Percentiles rank a stretch among this genome's conserved stretches.
phyloP scores from a whole-genome alignment of 164 flowering plant species.

The Chimonanthus praecox region DNA sequence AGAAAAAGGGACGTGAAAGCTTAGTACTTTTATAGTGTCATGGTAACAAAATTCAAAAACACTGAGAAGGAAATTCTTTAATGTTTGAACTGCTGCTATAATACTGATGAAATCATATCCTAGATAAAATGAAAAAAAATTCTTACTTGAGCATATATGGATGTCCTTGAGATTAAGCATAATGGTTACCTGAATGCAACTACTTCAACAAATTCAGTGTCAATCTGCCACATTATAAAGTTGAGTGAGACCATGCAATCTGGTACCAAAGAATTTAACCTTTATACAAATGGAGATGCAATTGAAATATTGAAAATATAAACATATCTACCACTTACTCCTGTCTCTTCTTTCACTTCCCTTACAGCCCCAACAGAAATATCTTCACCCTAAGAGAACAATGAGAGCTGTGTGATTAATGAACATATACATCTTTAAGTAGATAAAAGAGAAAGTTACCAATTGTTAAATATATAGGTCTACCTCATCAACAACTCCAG shows the following conservation, averaged over 20 bases:
- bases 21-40: too few species aligned
- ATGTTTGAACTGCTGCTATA: not conserved
- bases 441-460: not conserved
- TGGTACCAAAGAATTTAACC: not conserved
- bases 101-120: not conserved
- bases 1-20: too few species aligned
- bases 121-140: not conserved
- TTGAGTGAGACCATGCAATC: not conserved
- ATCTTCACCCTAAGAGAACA: conserved; percentile 37
- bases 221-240: conserved; percentile 43
- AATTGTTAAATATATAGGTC: not conserved
- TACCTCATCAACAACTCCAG: conserved; percentile 38
- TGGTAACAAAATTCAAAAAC: too few species aligned
- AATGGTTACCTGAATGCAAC: conserved; percentile 63
- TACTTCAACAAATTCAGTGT: conserved; percentile 67
- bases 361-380: conserved; percentile 46
- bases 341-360: conserved; percentile 86
- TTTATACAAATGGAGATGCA: not conserved
- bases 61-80: too few species aligned
- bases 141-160: not conserved
- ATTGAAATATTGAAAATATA: not conserved
- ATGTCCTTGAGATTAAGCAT: not conserved
- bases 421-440: not conserved
- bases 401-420: not conserved
- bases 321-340: conserved; percentile 39